Conservation (phyloP, 1,284 basidiomycete genomes). For the Sutorius eximius region DNA sequence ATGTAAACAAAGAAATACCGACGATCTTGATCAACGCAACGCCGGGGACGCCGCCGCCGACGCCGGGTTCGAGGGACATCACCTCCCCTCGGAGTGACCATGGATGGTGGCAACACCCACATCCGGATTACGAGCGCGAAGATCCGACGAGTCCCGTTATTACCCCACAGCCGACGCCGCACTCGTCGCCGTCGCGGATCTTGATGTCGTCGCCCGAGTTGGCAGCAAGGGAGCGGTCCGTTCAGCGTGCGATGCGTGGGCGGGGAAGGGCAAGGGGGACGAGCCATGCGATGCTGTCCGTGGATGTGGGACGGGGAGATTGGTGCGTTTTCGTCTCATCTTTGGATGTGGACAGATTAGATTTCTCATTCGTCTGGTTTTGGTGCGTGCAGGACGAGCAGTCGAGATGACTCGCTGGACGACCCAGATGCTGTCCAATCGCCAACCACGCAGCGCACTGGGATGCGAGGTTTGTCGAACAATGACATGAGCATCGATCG, state of each 20-base stretch:
- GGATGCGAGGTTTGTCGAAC: too few species aligned
- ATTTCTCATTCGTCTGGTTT: neutral
- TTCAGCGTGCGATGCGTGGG: conserved; percentile 43
- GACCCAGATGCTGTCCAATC: neutral
- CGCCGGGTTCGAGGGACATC: conserved; percentile 50
- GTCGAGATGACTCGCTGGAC: neutral
- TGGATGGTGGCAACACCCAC: conserved; percentile 27
- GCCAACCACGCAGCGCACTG: neutral
- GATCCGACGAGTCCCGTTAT: neutral
- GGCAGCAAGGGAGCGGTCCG: conserved; percentile 39
- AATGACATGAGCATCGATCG: too few species aligned
- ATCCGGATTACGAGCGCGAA: conserved; percentile 42
- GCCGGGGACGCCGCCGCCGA: conserved; percentile 41
- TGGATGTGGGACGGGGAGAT: conserved; percentile 47
- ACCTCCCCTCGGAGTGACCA: conserved; percentile 45
- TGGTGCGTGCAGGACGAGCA: neutral
- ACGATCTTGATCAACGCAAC: conserved; percentile 64
- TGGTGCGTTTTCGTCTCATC: conserved; percentile 34
- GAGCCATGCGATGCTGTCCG: conserved; percentile 57
- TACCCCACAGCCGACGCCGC: neutral
- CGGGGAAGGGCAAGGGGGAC: conserved; percentile 41
- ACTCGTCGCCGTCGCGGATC: neutral
- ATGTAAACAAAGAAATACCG: conserved; percentile 53
- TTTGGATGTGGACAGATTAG: too few species aligned
- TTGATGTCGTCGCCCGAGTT: conserved; percentile 16